Evolutionary conservation across 805 yeast genomes (phyloP).

Genomic region (Pichia eremophila): DNA sequence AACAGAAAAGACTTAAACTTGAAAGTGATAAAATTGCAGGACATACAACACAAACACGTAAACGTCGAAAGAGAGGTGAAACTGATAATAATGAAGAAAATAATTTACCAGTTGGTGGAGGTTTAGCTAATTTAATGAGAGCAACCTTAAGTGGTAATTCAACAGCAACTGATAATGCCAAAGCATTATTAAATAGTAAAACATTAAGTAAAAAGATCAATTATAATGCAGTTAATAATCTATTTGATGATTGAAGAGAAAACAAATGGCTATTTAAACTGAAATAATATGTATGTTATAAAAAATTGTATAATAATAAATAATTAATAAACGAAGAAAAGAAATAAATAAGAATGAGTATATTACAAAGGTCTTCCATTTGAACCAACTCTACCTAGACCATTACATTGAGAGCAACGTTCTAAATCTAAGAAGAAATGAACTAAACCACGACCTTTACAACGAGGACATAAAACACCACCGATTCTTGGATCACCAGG

Average conservation of each 20-base stretch:
- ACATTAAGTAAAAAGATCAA: conserved; percentile 83
- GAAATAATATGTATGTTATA: background rate
- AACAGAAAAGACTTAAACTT: conserved; percentile 67
- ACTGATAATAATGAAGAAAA: conserved; percentile 11
- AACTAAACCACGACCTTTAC: conserved; percentile 56
- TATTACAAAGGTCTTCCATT: conserved; percentile 10
- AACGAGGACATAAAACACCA: conserved; percentile 63
- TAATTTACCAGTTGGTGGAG: conserved; percentile 9
- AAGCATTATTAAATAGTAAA: conserved; percentile 64
- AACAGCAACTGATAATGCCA: conserved; percentile 74
- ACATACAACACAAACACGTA: conserved; percentile 44
- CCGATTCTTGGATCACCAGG: conserved; percentile 81
- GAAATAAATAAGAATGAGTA: too few species aligned
- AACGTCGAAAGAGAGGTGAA: conserved; percentile 32
- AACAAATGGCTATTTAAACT: background rate
- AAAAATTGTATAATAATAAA: background rate
- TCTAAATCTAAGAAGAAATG: conserved; percentile 51
- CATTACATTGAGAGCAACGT: conserved; percentile 54
- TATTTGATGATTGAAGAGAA: conserved; percentile 25
- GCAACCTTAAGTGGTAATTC: conserved; percentile 37
- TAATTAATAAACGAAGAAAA: background rate
- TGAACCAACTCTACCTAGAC: conserved; percentile 47
- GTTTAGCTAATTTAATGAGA: conserved; percentile 27
- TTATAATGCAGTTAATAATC: conserved; percentile 65
- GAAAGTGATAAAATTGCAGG: conserved; percentile 89